phyloP scores from a whole-genome alignment of 2,329 filamentous ascomycete species.

The Nemania bipapillata region DNA sequence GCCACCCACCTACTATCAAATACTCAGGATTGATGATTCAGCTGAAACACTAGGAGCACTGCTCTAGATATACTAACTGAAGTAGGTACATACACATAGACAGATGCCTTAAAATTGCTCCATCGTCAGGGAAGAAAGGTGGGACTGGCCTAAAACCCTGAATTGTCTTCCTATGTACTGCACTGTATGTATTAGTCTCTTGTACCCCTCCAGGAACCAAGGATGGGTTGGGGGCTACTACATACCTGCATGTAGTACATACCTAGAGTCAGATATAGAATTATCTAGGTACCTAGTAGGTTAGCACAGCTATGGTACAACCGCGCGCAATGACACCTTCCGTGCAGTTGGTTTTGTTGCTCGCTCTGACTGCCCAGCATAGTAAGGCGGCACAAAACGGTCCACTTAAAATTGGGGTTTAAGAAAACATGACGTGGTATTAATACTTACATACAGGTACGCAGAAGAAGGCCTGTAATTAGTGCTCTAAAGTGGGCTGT shows the following conservation, averaged over 20 bases:
- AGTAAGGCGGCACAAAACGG: constrained; percentile 23
- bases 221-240: not conserved
- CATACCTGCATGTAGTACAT: too few species aligned
- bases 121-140: not conserved
- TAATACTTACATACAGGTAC: too few species aligned
- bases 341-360: constrained; percentile 27
- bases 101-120: too few species aligned
- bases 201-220: not conserved
- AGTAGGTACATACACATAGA: too few species aligned
- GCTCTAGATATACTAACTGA: constrained; percentile 9
- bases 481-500: too few species aligned
- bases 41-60: constrained; percentile 36
- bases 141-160: not conserved
- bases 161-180: not conserved
- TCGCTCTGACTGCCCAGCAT: constrained; percentile 26
- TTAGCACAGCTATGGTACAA: not conserved
- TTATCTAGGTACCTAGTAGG: too few species aligned
- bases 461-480: too few species aligned
- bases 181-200: too few species aligned
- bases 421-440: not conserved
- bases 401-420: not conserved
- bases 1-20: not conserved
- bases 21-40: constrained; percentile 17
- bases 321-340: constrained; percentile 33
- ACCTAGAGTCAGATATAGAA: not conserved